phyloP scores from a whole-genome alignment of 768 basidiomycete species.

The Lentinula edodes region DNA sequence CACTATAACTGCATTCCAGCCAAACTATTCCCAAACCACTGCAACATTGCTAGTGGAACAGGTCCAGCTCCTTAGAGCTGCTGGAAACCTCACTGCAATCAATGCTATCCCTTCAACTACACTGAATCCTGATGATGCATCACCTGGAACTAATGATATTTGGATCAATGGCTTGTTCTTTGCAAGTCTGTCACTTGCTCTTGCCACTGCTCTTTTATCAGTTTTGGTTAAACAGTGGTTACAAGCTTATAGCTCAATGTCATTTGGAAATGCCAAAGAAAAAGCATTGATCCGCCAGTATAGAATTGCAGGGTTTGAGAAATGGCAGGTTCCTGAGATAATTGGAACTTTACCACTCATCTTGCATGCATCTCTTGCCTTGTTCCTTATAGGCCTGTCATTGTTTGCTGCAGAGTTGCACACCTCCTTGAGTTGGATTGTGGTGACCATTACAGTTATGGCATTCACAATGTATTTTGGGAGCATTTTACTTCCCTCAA shows the following conservation, averaged over 20 bases:
- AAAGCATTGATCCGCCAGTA: constrained; percentile 16
- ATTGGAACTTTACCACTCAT: constrained; percentile 11
- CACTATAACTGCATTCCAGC: constrained; percentile 12
- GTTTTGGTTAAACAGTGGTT: constrained; percentile 23
- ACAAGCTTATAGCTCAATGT: constrained; percentile 12
- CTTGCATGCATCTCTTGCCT: constrained; percentile 8
- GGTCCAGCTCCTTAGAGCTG: background rate
- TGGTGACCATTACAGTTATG: too few species aligned
- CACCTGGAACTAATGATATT: background rate
- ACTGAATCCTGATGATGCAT: constrained; percentile 9
- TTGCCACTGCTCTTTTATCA: constrained; percentile 17
- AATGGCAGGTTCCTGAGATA: constrained; percentile 16
- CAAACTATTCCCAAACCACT: background rate
- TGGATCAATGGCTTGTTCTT: constrained; percentile 18
- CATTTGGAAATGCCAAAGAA: constrained; percentile 15
- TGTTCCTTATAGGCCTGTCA: constrained; percentile 11
- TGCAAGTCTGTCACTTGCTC: constrained; percentile 16
- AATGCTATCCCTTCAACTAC: constrained; percentile 1
- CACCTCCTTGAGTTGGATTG: too few species aligned
- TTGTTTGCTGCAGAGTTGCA: background rate
- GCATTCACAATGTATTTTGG: too few species aligned
- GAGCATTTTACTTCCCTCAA: too few species aligned
- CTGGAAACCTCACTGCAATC: background rate
- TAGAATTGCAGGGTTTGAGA: constrained; percentile 14
- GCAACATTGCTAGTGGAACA: background rate